These are phyloP conservation scores for Chernovozyma sophiae-reginae DNA, from an alignment of 1,139 yeast species.

Conservation along the genomic window DNA sequence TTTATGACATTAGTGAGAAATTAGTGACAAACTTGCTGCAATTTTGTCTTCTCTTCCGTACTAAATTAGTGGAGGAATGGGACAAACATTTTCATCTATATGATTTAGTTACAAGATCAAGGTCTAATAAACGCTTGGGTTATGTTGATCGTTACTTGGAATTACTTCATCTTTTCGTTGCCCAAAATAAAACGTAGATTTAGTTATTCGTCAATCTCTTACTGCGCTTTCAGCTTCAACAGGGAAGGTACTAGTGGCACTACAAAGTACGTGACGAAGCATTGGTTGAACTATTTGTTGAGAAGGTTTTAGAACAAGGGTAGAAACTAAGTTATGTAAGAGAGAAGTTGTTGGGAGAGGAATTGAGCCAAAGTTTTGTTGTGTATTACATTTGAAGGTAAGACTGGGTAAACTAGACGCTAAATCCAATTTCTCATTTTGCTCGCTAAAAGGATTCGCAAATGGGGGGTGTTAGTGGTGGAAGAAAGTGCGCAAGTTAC, in stretches of 20 bases:
- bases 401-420: no score
- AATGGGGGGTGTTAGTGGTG: no score
- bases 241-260: slow-evolving; percentile 49
- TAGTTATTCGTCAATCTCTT: slow-evolving; percentile 39
- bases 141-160: slow-evolving; percentile 36
- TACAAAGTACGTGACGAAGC: slow-evolving; percentile 57
- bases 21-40: no score
- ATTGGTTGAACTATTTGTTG: slow-evolving; percentile 47
- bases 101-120: slow-evolving; percentile 37
- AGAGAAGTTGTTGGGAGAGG: slow-evolving; percentile 20
- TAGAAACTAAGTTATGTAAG: slow-evolving; percentile 26
- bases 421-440: no score
- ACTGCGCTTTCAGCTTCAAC: slow-evolving; percentile 51
- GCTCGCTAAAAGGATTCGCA: no score
- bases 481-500: no score
- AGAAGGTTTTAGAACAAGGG: slow-evolving; percentile 14
- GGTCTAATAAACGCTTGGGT: slow-evolving; percentile 41
- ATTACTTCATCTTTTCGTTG: slow-evolving; percentile 27
- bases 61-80: no score
- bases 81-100: slow-evolving; percentile 45
- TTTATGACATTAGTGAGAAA: no score
- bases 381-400: slow-evolving; percentile 41
- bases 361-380: slow-evolving; percentile 39
- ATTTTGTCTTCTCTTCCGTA: no score
- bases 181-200: slow-evolving; percentile 25